These are phyloP conservation scores for Phellopilus nigrolimitatus DNA, from an alignment of 1,284 basidiomycete species.

Conservation along the genomic window DNA sequence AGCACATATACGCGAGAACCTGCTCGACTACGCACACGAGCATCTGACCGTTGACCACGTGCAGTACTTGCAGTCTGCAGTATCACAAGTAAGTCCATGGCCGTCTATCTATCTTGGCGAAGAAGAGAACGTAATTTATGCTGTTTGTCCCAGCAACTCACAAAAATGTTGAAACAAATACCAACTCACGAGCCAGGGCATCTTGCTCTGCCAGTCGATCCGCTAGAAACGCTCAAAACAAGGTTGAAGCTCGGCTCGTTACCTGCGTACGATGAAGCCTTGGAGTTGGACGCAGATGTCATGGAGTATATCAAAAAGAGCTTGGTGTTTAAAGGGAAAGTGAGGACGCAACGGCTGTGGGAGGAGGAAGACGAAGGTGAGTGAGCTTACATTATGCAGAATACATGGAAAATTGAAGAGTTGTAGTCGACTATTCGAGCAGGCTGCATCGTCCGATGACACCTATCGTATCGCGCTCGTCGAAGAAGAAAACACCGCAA, in stretches of 20 bases:
- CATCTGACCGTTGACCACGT: conserved; percentile 54
- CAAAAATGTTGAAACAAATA: conserved; percentile 37
- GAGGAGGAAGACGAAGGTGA: conserved; percentile 9
- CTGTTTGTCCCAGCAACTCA: conserved; percentile 37
- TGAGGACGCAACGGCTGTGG: background rate
- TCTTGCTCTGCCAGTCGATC: conserved; percentile 45
- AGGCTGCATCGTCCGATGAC: conserved; percentile 32
- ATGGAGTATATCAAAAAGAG: background rate
- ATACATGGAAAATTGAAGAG: background rate
- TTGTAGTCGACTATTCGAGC: conserved; percentile 25
- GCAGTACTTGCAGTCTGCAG: conserved; percentile 45
- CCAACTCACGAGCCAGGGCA: conserved; percentile 46
- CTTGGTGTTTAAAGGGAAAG: background rate
- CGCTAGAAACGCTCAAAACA: conserved; percentile 38
- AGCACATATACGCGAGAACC: conserved; percentile 46
- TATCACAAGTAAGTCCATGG: conserved; percentile 38
- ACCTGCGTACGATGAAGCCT: conserved; percentile 39
- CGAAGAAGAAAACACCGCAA: conserved; percentile 36
- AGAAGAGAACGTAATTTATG: background rate
- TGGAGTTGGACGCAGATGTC: background rate
- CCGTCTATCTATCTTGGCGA: background rate
- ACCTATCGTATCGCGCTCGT: conserved; percentile 36
- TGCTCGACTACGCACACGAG: conserved; percentile 47
- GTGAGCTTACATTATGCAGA: background rate
- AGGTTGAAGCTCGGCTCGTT: conserved; percentile 32